These are phyloP conservation scores for Colletotrichum tabaci DNA, from an alignment of 2,329 filamentous ascomycete species.

Conservation along the genomic window DNA sequence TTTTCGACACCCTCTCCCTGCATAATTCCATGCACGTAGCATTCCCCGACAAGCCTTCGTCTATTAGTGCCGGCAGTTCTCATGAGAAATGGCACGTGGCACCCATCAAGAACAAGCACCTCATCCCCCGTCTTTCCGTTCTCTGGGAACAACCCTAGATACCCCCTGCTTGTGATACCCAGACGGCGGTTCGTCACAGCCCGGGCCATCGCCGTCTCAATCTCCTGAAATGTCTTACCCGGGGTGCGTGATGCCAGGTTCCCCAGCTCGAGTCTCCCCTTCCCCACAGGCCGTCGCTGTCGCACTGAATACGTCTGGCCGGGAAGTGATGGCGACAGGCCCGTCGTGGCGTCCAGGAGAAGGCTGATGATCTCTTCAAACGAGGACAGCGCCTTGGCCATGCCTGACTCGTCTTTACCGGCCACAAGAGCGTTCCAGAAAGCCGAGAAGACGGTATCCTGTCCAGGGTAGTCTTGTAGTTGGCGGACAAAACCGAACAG, in stretches of 20 bases:
- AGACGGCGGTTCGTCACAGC: constrained; percentile 19
- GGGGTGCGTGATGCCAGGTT: background rate
- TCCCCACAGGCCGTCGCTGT: constrained; percentile 14
- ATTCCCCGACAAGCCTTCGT: constrained; percentile 51
- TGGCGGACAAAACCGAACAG: background rate
- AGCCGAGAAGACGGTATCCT: background rate
- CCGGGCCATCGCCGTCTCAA: background rate
- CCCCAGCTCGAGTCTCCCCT: constrained; percentile 6
- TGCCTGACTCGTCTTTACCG: constrained; percentile 1
- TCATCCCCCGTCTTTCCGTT: constrained; percentile 42
- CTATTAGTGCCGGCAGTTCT: constrained; percentile 11
- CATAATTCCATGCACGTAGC: constrained; percentile 57
- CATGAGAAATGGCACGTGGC: constrained; percentile 45
- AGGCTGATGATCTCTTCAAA: constrained; percentile 26
- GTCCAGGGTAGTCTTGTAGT: background rate
- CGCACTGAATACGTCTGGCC: constrained; percentile 16
- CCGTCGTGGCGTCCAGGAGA: constrained; percentile 24
- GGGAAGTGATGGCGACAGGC: constrained; percentile 5
- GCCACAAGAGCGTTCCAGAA: constrained; percentile 27
- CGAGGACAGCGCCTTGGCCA: background rate
- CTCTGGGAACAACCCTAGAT: constrained; percentile 9
- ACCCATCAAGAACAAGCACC: constrained; percentile 44
- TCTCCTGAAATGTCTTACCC: constrained; percentile 2
- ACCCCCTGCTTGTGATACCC: background rate
- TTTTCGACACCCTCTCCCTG: constrained; percentile 50